Conservation (phyloP, 768 basidiomycete species). For the Kwoniella sp. region DNA sequence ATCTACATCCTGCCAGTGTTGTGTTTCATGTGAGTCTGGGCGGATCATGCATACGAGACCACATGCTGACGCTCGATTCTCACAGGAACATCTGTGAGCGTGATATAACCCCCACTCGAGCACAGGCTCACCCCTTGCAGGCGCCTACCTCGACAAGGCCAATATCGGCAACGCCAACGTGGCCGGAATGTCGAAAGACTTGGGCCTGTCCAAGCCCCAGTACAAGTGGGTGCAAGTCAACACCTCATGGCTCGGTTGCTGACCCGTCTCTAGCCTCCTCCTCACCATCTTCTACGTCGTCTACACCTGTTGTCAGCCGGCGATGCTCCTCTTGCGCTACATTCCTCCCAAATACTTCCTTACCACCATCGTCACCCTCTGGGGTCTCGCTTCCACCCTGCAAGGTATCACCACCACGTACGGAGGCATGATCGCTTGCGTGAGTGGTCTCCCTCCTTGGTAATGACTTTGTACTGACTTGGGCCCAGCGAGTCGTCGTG, state of each 20-base stretch:
- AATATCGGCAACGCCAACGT: constrained; percentile 22
- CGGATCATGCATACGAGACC: no score
- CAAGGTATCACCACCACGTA: constrained; percentile 22
- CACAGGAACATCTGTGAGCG: no score
- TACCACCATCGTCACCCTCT: constrained; percentile 10
- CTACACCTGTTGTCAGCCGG: constrained; percentile 20
- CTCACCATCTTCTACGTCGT: constrained; percentile 27
- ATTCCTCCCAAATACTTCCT: constrained; percentile 13
- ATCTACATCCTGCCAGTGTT: constrained; percentile 16
- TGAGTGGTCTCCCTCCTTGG: constrained; percentile 2
- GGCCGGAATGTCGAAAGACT: constrained; percentile 19
- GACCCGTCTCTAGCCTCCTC: constrained; percentile 2
- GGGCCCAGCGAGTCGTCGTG: constrained; percentile 16
- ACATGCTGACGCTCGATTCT: no score
- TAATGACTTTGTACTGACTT: constrained; percentile 4
- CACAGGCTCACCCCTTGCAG: no score
- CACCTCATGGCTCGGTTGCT: not conserved
- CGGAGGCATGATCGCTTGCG: constrained; percentile 23
- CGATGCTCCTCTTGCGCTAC: constrained; percentile 19
- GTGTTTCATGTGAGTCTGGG: constrained; percentile 25
- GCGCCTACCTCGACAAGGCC: constrained; percentile 22
- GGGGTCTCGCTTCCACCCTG: constrained; percentile 20
- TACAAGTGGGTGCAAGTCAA: constrained; percentile 18
- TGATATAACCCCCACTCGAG: no score
- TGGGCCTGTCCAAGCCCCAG: constrained; percentile 15